A percentile compares a stretch with the other conserved stretches of the same genome.
These are phyloP conservation scores for Xylaria hypoxylon DNA, from an alignment of 2,329 filamentous ascomycete species.

Conservation along the genomic window DNA sequence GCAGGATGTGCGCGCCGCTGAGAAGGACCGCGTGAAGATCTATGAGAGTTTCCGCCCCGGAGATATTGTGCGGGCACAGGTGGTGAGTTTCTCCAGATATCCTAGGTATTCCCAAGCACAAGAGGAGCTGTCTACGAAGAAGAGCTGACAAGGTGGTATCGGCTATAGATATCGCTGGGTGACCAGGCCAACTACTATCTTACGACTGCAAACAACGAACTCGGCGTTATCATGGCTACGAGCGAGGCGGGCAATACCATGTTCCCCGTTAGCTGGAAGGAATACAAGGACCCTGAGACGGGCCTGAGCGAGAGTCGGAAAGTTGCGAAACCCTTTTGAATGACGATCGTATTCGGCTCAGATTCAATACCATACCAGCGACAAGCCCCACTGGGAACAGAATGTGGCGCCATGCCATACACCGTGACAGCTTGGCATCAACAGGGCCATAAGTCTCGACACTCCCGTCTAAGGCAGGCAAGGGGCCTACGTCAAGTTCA, in stretches of 20 bases:
- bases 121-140: not conserved
- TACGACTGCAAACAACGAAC: slow-evolving; percentile 89
- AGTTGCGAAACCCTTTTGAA: slow-evolving; percentile 90
- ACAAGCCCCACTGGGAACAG: not conserved
- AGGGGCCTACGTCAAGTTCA: not conserved
- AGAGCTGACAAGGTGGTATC: slow-evolving; percentile 16
- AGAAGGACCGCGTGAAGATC: slow-evolving; percentile 94
- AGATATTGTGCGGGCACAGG: slow-evolving; percentile 87
- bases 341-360: slow-evolving; percentile 11
- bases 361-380: slow-evolving; percentile 10
- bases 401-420: not conserved
- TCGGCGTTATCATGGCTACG: slow-evolving; percentile 92
- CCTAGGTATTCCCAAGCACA: no score
- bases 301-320: slow-evolving; percentile 84
- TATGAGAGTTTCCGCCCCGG: slow-evolving; percentile 92
- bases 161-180: slow-evolving; percentile 79
- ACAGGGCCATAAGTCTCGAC: not conserved
- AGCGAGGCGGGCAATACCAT: slow-evolving; percentile 90
- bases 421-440: not conserved
- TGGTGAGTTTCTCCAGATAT: slow-evolving; percentile 65
- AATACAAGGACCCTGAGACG: slow-evolving; percentile 86
- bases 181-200: slow-evolving; percentile 97
- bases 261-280: slow-evolving; percentile 94
- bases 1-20: slow-evolving; percentile 93
- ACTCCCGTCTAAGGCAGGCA: not conserved